Evolutionary conservation across 257 asterid genomes (phyloP).

Genomic region (Penstemon eatonii): DNA sequence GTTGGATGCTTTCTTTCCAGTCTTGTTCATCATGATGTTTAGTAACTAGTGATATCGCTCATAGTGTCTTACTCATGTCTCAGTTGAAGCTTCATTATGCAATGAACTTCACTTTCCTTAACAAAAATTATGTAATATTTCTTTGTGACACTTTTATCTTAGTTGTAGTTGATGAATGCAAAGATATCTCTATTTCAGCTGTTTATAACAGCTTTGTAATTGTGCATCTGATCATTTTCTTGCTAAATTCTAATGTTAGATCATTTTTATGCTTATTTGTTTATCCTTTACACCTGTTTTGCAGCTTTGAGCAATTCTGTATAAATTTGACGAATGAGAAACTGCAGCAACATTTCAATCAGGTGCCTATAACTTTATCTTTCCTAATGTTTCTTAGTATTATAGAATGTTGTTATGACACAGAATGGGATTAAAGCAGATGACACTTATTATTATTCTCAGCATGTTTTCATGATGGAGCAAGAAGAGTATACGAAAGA

Average conservation of each 20-base stretch:
- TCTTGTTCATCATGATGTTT: conserved; percentile 2
- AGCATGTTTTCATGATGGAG: conserved; percentile 97
- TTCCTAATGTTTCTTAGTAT: conserved; percentile 13
- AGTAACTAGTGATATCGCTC: conserved; percentile 9
- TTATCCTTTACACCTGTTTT: conserved; percentile 26
- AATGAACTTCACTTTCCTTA: conserved; percentile 3
- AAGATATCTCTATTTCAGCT: background rate
- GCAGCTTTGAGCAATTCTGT: conserved; percentile 98
- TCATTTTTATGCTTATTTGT: conserved; percentile 17
- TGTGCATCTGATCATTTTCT: background rate
- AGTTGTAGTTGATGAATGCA: background rate
- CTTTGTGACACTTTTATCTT: background rate
- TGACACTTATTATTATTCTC: conserved; percentile 31
- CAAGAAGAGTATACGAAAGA: conserved; percentile 93
- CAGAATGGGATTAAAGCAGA: conserved; percentile 6
- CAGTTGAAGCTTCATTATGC: conserved; percentile 16
- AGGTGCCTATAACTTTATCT: conserved; percentile 46
- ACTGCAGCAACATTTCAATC: conserved; percentile 95
- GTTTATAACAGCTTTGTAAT: background rate
- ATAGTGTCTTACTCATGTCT: background rate
- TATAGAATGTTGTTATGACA: background rate
- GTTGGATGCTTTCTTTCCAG: conserved; percentile 9
- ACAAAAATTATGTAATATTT: background rate
- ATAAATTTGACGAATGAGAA: conserved; percentile 92
- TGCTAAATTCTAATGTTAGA: conserved; percentile 14